Evolutionary conservation across 1,284 basidiomycete genomes (phyloP).

Genomic region (Ceratobasidium sp.): DNA sequence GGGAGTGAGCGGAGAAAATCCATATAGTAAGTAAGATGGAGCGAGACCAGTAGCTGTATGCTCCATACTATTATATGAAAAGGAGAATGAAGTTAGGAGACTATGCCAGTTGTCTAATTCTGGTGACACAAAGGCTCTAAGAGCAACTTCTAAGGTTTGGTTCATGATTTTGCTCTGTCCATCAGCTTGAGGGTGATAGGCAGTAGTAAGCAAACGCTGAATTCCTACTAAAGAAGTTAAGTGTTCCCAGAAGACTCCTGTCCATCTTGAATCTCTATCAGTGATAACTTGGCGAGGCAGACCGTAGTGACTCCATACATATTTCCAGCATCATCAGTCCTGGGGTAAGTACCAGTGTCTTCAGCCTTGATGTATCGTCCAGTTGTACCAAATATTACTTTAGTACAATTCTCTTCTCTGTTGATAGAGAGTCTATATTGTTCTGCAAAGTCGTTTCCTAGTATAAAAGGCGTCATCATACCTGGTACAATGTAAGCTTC

Average conservation of each 20-base stretch:
- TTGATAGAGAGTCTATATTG: slow-evolving; percentile 55
- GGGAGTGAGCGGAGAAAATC: slow-evolving; percentile 49
- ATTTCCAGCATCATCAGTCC: slow-evolving; percentile 26
- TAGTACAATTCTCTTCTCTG: slow-evolving; percentile 50
- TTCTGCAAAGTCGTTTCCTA: slow-evolving; percentile 57
- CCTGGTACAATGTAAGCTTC: slow-evolving; percentile 55
- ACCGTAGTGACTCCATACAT: slow-evolving; percentile 51
- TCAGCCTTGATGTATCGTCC: slow-evolving; percentile 36
- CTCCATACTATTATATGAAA: slow-evolving; percentile 52
- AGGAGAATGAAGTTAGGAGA: slow-evolving; percentile 50
- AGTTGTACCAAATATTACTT: slow-evolving; percentile 53
- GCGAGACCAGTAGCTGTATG: slow-evolving; percentile 49
- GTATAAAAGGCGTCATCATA: slow-evolving; percentile 53
- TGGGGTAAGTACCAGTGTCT: not conserved
- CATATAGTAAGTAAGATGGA: slow-evolving; percentile 51
- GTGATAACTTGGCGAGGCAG: slow-evolving; percentile 53
- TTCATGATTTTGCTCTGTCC: slow-evolving; percentile 57
- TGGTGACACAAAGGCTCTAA: slow-evolving; percentile 47
- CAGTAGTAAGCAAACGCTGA: slow-evolving; percentile 53
- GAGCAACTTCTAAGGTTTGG: slow-evolving; percentile 49
- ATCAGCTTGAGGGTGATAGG: slow-evolving; percentile 57
- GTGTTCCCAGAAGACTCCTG: slow-evolving; percentile 53
- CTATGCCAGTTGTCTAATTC: slow-evolving; percentile 51
- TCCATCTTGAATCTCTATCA: slow-evolving; percentile 55
- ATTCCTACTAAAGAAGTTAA: slow-evolving; percentile 49